Conservation (phyloP, 2,329 filamentous ascomycete species). For the Fusarium tuaranense region DNA sequence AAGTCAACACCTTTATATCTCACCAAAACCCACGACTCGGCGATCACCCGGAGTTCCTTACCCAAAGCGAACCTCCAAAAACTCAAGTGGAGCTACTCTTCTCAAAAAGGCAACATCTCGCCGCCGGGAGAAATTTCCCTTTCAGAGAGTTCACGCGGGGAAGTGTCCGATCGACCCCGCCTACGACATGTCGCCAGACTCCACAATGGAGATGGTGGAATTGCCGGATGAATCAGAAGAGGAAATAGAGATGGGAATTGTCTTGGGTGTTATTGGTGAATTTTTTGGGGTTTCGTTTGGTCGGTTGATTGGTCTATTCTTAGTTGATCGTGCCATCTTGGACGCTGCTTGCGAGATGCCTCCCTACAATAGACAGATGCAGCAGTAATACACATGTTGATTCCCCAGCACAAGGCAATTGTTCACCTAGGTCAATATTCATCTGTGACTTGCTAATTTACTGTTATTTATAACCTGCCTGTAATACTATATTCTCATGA, state of each 20-base stretch:
- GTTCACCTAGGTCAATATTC: neutral
- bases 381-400: neutral
- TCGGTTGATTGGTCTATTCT: neutral
- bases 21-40: neutral
- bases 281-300: no score
- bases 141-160: neutral
- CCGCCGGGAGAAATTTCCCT: constrained; percentile 6
- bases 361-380: neutral
- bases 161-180: constrained; percentile 1
- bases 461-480: neutral
- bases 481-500: neutral
- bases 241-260: neutral
- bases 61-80: neutral
- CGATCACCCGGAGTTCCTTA: neutral
- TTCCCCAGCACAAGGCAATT: neutral
- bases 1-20: neutral
- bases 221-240: neutral
- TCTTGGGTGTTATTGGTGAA: neutral
- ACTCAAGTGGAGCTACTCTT: neutral
- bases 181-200: neutral
- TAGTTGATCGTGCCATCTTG: neutral
- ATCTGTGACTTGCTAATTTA: no score
- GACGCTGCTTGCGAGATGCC: neutral
- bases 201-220: neutral
- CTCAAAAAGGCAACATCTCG: constrained; percentile 1